Percentiles rank a stretch among this genome's conserved stretches.
phyloP scores from a whole-genome alignment of 2,329 filamentous ascomycete genomes.

The Ceratocystis papillata region DNA sequence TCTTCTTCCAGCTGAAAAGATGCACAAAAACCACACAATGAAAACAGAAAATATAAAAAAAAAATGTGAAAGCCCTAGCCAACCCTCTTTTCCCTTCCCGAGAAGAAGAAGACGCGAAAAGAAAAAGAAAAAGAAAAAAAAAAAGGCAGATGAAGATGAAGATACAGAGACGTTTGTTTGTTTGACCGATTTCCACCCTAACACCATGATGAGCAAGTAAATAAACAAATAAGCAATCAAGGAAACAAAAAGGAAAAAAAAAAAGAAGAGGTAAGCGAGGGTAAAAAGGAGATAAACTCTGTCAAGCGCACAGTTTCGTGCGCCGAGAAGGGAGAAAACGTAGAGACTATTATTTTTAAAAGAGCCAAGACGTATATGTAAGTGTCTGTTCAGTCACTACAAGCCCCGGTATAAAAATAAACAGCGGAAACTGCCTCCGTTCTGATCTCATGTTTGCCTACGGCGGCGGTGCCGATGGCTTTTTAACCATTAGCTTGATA shows the following conservation, averaged over 20 bases:
- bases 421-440: neutral
- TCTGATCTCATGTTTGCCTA: neutral
- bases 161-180: neutral
- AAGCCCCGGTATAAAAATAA: no score
- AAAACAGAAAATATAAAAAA: neutral
- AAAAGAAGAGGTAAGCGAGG: no score
- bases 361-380: no score
- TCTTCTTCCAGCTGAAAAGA: no score
- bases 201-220: slow-evolving; percentile 8
- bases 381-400: no score
- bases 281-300: no score
- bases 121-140: neutral
- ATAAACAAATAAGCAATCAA: neutral
- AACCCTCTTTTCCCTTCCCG: neutral
- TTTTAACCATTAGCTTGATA: slow-evolving; percentile 24
- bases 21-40: neutral
- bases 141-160: neutral
- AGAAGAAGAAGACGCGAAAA: neutral
- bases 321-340: no score
- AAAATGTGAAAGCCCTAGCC: no score
- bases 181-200: neutral
- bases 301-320: no score
- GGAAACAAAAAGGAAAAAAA: neutral
- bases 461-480: slow-evolving; percentile 16
- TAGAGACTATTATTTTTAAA: no score